These are phyloP conservation scores for Cladophialophora carrionii DNA, from an alignment of 2,329 filamentous ascomycete genomes.

Conservation along the genomic window DNA sequence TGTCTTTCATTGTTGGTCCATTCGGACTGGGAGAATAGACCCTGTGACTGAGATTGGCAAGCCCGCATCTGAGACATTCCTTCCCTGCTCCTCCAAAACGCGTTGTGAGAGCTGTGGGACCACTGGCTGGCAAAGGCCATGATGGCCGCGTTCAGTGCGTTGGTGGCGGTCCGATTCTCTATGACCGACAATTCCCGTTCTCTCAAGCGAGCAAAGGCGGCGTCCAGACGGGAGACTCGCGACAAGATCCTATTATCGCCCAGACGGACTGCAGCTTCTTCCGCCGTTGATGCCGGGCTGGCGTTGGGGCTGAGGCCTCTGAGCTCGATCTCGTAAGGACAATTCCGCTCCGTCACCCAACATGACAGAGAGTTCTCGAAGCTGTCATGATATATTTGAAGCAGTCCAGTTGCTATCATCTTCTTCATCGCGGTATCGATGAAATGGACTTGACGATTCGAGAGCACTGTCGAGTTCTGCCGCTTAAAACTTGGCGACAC, in stretches of 20 bases:
- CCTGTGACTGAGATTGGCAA: constrained; percentile 6
- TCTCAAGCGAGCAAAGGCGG: constrained; percentile 44
- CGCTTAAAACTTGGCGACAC: constrained; percentile 1
- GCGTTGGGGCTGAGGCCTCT: constrained; percentile 41
- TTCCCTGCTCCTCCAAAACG: constrained; percentile 34
- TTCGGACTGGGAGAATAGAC: constrained; percentile 4
- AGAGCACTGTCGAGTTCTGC: constrained; percentile 16
- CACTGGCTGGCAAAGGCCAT: constrained; percentile 53
- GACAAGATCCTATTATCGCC: constrained; percentile 52
- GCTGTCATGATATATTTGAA: constrained; percentile 34
- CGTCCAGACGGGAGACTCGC: constrained; percentile 50
- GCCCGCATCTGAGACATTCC: constrained; percentile 23
- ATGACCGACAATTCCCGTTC: constrained; percentile 44
- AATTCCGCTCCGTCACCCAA: constrained; percentile 35
- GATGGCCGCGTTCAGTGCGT: constrained; percentile 49
- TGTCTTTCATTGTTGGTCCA: constrained; percentile 39
- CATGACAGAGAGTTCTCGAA: constrained; percentile 33
- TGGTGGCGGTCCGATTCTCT: constrained; percentile 47
- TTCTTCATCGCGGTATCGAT: constrained; percentile 44
- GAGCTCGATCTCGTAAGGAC: constrained; percentile 42
- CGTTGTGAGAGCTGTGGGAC: constrained; percentile 36
- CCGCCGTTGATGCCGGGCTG: constrained; percentile 42
- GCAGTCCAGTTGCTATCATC: constrained; percentile 42
- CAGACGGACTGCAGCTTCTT: constrained; percentile 51
- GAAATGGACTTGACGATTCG: constrained; percentile 38